Conservation (phyloP, 768 basidiomycete species). For the Suillus plorans region DNA sequence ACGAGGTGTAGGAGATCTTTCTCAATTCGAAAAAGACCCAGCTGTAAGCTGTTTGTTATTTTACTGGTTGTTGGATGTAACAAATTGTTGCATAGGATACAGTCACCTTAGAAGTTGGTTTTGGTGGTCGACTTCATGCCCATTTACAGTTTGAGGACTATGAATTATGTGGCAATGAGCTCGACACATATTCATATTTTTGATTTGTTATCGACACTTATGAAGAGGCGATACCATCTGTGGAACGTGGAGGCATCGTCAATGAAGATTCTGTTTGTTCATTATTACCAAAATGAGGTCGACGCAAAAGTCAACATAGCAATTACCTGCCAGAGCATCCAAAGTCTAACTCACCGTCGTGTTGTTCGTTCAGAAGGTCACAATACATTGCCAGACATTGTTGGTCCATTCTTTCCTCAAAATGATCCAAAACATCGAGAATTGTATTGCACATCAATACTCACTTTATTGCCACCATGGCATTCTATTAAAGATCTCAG, state of each 20-base stretch:
- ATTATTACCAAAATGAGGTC: slow-evolving; percentile 7
- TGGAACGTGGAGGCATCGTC: too few relatives aligned
- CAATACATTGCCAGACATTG: slow-evolving; percentile 34
- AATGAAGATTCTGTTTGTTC: background rate
- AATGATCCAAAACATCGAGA: too few relatives aligned
- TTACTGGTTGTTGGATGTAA: too few relatives aligned
- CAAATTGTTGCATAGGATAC: too few relatives aligned
- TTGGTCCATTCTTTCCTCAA: slow-evolving; percentile 39
- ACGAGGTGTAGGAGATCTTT: too few relatives aligned
- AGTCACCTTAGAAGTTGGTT: background rate
- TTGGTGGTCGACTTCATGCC: background rate
- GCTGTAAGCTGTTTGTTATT: too few relatives aligned
- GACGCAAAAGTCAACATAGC: slow-evolving; percentile 15
- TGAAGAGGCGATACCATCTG: slow-evolving; percentile 21
- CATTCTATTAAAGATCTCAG: slow-evolving; percentile 27
- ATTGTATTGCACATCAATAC: too few relatives aligned
- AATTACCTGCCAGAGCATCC: slow-evolving; percentile 21
- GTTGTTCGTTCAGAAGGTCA: slow-evolving; percentile 26
- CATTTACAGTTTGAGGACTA: background rate
- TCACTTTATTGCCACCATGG: slow-evolving; percentile 40
- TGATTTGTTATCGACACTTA: slow-evolving; percentile 34
- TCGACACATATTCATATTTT: background rate
- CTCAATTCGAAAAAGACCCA: too few relatives aligned
- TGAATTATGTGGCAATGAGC: background rate
- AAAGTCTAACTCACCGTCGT: slow-evolving; percentile 10